Evolutionary conservation across 495 filamentous ascomycete species (phyloP).

Genomic region (Polyplosphaeria fusca): DNA sequence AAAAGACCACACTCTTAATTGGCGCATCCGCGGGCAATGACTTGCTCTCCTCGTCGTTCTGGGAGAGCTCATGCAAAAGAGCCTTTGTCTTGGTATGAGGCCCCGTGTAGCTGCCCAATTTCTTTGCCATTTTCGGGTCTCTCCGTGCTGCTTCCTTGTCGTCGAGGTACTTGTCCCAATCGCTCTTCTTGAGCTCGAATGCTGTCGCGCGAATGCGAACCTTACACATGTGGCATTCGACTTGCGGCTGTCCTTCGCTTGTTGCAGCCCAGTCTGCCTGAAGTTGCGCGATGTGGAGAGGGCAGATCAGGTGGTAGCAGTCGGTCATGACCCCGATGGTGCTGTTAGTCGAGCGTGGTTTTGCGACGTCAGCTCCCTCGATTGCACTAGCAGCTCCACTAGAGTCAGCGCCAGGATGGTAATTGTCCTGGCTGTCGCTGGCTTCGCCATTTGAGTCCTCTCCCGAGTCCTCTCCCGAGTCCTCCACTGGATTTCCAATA

Average conservation of each 20-base stretch:
- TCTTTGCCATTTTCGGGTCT: slow-evolving; percentile 55
- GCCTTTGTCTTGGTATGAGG: slow-evolving; percentile 89
- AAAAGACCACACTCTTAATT: slow-evolving; percentile 86
- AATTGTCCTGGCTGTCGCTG: too few species aligned
- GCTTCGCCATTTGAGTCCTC: neutral
- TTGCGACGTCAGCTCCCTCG: neutral
- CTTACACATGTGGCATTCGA: slow-evolving; percentile 66
- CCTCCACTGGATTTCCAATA: slow-evolving; percentile 16
- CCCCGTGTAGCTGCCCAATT: slow-evolving; percentile 68
- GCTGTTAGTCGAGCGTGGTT: slow-evolving; percentile 45
- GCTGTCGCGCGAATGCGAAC: slow-evolving; percentile 55
- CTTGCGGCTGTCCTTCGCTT: slow-evolving; percentile 39
- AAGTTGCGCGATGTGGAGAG: slow-evolving; percentile 60
- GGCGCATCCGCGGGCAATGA: slow-evolving; percentile 58
- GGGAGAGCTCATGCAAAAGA: slow-evolving; percentile 64
- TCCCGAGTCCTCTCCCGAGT: neutral
- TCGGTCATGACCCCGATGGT: slow-evolving; percentile 73
- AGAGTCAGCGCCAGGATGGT: too few species aligned
- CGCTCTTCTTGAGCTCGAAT: slow-evolving; percentile 64
- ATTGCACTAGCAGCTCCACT: neutral
- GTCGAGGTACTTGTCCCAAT: slow-evolving; percentile 59
- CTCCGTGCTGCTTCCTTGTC: slow-evolving; percentile 46
- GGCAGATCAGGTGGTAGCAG: slow-evolving; percentile 81
- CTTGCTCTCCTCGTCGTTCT: slow-evolving; percentile 57
- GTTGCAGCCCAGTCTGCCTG: slow-evolving; percentile 31